Evolutionary conservation across 352 stramenopile species (phyloP).

Genomic region (Aphanomyces cochlioides): DNA sequence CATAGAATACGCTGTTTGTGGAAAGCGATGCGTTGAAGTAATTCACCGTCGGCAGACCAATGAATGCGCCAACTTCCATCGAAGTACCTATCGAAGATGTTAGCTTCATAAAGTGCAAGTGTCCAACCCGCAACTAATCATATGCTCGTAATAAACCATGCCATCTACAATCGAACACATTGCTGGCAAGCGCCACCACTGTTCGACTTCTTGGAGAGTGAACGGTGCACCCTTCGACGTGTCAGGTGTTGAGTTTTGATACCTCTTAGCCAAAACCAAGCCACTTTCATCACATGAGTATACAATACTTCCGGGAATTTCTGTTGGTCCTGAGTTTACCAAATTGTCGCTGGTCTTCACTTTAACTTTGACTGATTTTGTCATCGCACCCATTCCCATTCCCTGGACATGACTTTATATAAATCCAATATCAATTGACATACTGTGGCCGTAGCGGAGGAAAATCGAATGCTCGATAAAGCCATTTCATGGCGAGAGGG

Average conservation of each 20-base stretch:
- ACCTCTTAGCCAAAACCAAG: constrained; percentile 72
- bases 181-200: constrained; percentile 80
- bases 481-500: constrained; percentile 62
- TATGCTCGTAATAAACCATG: constrained; percentile 85
- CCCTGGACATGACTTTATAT: constrained; percentile 39
- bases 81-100: constrained; percentile 38
- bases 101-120: neutral
- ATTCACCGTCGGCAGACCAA: constrained; percentile 78
- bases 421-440: constrained; percentile 41
- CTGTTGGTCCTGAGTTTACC: constrained; percentile 46
- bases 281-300: constrained; percentile 76
- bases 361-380: constrained; percentile 24
- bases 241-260: constrained; percentile 67
- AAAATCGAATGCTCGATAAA: constrained; percentile 74
- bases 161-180: constrained; percentile 70
- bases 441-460: constrained; percentile 58
- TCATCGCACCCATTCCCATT: constrained; percentile 56
- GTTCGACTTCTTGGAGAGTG: constrained; percentile 74
- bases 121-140: constrained; percentile 70
- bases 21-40: constrained; percentile 82
- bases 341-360: constrained; percentile 27
- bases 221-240: constrained; percentile 66
- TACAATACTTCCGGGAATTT: constrained; percentile 62
- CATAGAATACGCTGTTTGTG: constrained; percentile 85
- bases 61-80: constrained; percentile 85